A percentile compares a stretch with the other conserved stretches of the same genome.
Conservation (phyloP, 192 early-diverging fungal species). For the Entomortierella beljakovae region DNA sequence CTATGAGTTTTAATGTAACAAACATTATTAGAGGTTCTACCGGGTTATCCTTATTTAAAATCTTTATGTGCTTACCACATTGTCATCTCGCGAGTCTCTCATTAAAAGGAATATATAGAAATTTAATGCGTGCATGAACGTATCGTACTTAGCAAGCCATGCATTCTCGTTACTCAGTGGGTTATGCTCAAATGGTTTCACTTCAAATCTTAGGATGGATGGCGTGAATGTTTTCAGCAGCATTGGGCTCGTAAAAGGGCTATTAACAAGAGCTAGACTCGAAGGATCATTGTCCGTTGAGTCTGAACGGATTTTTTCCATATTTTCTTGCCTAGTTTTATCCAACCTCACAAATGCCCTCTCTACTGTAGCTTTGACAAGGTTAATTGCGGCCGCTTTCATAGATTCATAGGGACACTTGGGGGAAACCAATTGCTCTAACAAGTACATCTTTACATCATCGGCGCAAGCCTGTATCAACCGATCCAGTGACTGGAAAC, state of each 20-base stretch:
- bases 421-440: slow-evolving; percentile 52
- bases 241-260: slow-evolving; percentile 55
- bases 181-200: slow-evolving; percentile 18
- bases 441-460: slow-evolving; percentile 53
- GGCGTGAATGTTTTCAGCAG: slow-evolving; percentile 53
- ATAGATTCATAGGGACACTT: slow-evolving; percentile 61
- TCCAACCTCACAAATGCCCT: slow-evolving; percentile 36
- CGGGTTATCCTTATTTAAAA: neutral
- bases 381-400: slow-evolving; percentile 57
- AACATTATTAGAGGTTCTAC: neutral
- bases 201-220: slow-evolving; percentile 47
- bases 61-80: slow-evolving; percentile 42
- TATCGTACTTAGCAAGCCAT: slow-evolving; percentile 55
- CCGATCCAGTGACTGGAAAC: slow-evolving; percentile 49
- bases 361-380: slow-evolving; percentile 59
- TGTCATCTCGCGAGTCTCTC: slow-evolving; percentile 53
- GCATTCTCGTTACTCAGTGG: slow-evolving; percentile 29
- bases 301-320: slow-evolving; percentile 12
- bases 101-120: slow-evolving; percentile 62
- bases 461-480: slow-evolving; percentile 52
- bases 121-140: slow-evolving; percentile 61
- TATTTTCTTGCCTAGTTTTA: slow-evolving; percentile 7
- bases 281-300: neutral
- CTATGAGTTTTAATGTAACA: slow-evolving; percentile 12
- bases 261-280: slow-evolving; percentile 2